A percentile compares a stretch with the other conserved stretches of the same genome.
Evolutionary conservation across 2,329 filamentous ascomycete genomes (phyloP).

Genomic region (Neonectria punicea): DNA sequence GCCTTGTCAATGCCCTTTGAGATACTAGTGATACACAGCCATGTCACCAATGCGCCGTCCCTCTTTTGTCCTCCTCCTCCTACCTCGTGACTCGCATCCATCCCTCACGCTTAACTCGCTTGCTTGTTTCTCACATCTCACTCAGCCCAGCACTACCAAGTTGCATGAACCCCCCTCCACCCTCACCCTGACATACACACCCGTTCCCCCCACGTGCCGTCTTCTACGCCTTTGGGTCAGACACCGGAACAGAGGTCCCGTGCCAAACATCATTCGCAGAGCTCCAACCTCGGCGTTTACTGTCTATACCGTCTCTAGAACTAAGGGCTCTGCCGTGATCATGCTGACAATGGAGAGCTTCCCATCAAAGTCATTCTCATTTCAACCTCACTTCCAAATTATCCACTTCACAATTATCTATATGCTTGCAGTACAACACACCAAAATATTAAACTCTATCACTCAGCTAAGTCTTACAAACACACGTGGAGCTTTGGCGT

Average conservation of each 20-base stretch:
- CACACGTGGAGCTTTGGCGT: not conserved
- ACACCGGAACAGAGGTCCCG: not conserved
- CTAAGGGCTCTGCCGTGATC: not conserved
- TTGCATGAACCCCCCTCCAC: not conserved
- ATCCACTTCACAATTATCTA: not conserved
- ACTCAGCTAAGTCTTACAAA: not conserved
- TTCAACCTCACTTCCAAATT: not conserved
- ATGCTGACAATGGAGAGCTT: no score
- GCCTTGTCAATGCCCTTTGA: not conserved
- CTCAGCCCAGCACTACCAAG: not conserved
- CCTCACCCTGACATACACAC: constrained; percentile 7
- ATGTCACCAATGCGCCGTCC: not conserved
- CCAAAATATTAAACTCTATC: not conserved
- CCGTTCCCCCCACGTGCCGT: not conserved
- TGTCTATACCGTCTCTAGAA: not conserved
- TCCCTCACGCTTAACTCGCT: not conserved
- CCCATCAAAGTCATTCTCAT: not conserved
- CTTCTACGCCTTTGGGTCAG: not conserved
- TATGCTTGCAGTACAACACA: no score
- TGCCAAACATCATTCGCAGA: not conserved
- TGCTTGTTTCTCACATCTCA: constrained; percentile 1
- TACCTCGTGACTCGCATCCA: not conserved
- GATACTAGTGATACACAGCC: not conserved
- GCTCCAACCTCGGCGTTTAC: not conserved
- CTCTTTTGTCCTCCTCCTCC: not conserved